Conservation (phyloP, 2,329 filamentous ascomycete species). For the Stenocarpella maydis region DNA sequence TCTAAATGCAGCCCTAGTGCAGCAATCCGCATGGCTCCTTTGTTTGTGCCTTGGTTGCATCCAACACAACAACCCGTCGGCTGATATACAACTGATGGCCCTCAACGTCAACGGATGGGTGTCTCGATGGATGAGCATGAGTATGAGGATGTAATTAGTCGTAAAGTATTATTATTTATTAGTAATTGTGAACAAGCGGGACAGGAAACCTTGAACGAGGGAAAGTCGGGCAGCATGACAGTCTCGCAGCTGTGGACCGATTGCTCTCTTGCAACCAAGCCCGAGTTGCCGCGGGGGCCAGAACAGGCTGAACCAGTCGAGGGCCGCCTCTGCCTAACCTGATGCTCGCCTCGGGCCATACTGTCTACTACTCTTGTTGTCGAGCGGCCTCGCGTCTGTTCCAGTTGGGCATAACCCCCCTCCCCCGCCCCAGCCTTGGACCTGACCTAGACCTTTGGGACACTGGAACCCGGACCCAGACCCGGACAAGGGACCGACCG, state of each 20-base stretch:
- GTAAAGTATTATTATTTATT: too few relatives aligned
- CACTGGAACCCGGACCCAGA: slow-evolving; percentile 10
- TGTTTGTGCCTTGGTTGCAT: background rate
- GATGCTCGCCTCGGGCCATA: background rate
- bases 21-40: slow-evolving; percentile 11
- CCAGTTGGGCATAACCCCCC: slow-evolving; percentile 2
- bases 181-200: background rate
- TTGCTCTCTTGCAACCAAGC: background rate
- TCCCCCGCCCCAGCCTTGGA: background rate
- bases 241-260: slow-evolving; percentile 10
- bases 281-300: slow-evolving; percentile 7
- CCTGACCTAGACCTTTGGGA: slow-evolving; percentile 5
- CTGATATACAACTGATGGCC: background rate
- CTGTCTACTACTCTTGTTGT: background rate
- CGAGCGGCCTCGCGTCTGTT: slow-evolving; percentile 1
- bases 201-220: background rate
- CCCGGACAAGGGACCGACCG: slow-evolving; percentile 22
- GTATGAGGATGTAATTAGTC: background rate
- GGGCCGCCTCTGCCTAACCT: slow-evolving; percentile 25
- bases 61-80: background rate
- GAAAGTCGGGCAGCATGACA: background rate
- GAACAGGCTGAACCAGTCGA: slow-evolving; percentile 22
- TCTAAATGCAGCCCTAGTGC: slow-evolving; percentile 23
- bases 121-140: too few relatives aligned
- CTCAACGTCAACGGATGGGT: background rate